Base-by-base conservation (phyloP, 139 green algal genomes). In the Chlorokybus atmophyticus region DNA sequence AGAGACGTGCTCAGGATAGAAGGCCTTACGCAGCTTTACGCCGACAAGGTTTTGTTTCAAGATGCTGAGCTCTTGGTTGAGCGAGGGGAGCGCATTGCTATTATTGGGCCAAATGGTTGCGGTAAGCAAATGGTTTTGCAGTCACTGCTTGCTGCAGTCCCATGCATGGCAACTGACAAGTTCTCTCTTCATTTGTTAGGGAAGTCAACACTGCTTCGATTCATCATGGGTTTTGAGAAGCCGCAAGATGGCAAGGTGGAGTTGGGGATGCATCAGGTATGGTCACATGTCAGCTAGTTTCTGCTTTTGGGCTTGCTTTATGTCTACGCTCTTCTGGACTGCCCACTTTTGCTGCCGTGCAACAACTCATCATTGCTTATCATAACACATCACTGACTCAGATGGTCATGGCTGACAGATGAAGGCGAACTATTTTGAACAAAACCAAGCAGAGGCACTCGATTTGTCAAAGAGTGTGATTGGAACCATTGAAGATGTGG, bases 361-460 rank as follows among this genome's bases (percentile, higher is more conserved):
- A 44, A n/a, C 42, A 55, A 8, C 31, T 64, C 23, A 40, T 28
- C 25, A 28, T 95, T 39, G 87, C 87, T 19, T 57, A 72, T 27
- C 79, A 95, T 75, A 76, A 81, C 67, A 85, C 93, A 49, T 52
- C 47, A n/a, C n/a, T n/a, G n/a, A n/a, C n/a, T n/a, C n/a, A n/a
- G n/a, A n/a, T n/a, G n/a, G n/a, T n/a, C n/a, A n/a, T n/a, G n/a
- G n/a, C n/a, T n/a, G n/a, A n/a, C n/a, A n/a, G n/a, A n/a, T n/a
- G n/a, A n/a, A n/a, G n/a, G n/a, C n/a, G n/a, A 96, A 95, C 80
- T 98, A 97, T 80, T 98, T 93, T 78, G 68, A 73, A 38, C 73
- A 80, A 38, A 80, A 80, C 55, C 63, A 71, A 78, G 85, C 86
- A 2, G 85, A 97, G 64, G 90, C 84, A 25, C 72, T 98, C 59